phyloP scores from a whole-genome alignment of 2,329 filamentous ascomycete species.

The Phoma sp. region DNA sequence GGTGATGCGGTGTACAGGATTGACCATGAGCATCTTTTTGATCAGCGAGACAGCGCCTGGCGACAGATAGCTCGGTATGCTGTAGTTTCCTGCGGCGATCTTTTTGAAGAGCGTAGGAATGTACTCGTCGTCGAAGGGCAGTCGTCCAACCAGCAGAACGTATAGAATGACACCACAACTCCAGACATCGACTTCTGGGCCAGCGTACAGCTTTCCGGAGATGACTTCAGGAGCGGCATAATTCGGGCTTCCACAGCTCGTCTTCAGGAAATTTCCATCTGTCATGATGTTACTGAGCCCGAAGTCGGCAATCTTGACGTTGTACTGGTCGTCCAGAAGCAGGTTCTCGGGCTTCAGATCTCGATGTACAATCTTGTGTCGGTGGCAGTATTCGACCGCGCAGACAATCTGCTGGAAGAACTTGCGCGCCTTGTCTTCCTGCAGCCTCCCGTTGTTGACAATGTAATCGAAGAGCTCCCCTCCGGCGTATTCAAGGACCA shows the following conservation, averaged over 20 bases:
- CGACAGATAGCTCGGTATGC: slow-evolving; percentile 89
- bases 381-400: slow-evolving; percentile 97
- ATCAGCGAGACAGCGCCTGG: slow-evolving; percentile 82
- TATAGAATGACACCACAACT: slow-evolving; percentile 88
- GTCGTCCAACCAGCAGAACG: slow-evolving; percentile 68
- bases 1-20: slow-evolving; percentile 91
- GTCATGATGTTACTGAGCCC: slow-evolving; percentile 99
- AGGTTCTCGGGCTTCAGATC: slow-evolving; percentile 98
- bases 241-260: slow-evolving; percentile 96
- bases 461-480: slow-evolving; percentile 98
- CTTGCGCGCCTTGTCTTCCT: slow-evolving; percentile 88
- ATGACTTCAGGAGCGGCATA: slow-evolving; percentile 98
- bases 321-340: slow-evolving; percentile 90
- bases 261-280: slow-evolving; percentile 98
- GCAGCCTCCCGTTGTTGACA: slow-evolving; percentile 89
- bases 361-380: slow-evolving; percentile 98
- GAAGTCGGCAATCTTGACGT: slow-evolving; percentile 99
- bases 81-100: slow-evolving; percentile 93
- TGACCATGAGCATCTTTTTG: slow-evolving; percentile 92
- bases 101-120: slow-evolving; percentile 98
- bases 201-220: slow-evolving; percentile 95
- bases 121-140: slow-evolving; percentile 98
- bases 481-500: slow-evolving; percentile 98
- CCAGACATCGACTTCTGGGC: slow-evolving; percentile 98
- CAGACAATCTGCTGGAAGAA: slow-evolving; percentile 99